Conservation (phyloP, 805 yeast species). For the Lipomyces yamadae region DNA sequence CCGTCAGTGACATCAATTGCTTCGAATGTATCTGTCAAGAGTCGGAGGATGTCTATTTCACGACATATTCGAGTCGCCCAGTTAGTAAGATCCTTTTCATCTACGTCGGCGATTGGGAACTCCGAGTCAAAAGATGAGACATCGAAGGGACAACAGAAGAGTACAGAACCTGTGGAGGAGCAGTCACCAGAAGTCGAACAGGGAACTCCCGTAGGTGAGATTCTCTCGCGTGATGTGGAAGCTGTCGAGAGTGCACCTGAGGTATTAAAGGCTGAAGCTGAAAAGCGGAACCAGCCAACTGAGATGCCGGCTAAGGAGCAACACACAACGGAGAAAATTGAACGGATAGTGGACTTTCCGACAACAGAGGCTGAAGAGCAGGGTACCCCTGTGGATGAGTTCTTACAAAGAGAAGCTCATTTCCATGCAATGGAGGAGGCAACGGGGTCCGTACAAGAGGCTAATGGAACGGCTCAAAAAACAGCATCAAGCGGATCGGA, state of each 20-base stretch:
- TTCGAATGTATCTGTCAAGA: slow-evolving; percentile 2
- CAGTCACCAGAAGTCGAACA: slow-evolving; percentile 32
- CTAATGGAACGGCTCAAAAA: neutral
- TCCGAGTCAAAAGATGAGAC: neutral
- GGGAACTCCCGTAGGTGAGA: slow-evolving; percentile 38
- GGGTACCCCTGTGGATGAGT: slow-evolving; percentile 4
- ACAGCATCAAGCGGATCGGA: neutral
- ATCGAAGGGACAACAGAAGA: neutral
- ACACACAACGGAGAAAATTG: neutral
- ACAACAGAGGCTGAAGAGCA: slow-evolving; percentile 4
- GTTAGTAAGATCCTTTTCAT: neutral
- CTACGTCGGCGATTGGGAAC: neutral
- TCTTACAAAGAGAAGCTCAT: slow-evolving; percentile 1
- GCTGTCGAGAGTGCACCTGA: slow-evolving; percentile 33
- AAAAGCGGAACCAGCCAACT: neutral
- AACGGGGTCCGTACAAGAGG: slow-evolving; percentile 12
- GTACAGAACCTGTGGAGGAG: neutral
- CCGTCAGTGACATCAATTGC: slow-evolving; percentile 5
- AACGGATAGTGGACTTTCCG: neutral
- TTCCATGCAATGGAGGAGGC: neutral
- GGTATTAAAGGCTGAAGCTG: slow-evolving; percentile 24
- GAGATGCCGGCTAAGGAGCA: slow-evolving; percentile 7
- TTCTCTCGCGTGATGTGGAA: slow-evolving; percentile 34
- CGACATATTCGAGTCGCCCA: neutral
- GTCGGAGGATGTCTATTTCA: neutral